Conservation (phyloP, 768 basidiomycete species). For the Podaxis pistillaris region DNA sequence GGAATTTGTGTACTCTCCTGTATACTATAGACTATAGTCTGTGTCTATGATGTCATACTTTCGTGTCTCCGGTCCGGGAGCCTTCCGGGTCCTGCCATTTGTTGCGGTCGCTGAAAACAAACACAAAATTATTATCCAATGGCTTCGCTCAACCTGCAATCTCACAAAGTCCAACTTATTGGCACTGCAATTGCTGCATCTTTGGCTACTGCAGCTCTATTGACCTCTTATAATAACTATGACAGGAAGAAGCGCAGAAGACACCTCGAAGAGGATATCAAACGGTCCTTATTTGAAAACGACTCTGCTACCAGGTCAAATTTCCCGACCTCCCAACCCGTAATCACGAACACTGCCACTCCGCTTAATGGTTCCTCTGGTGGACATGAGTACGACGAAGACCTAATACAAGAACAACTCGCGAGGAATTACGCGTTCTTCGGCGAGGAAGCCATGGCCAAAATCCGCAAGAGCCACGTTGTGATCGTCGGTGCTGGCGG, state of each 20-base stretch:
- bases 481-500: constrained; percentile 95
- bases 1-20: too few relatives aligned
- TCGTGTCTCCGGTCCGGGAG: not conserved
- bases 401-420: constrained; percentile 83
- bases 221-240: constrained; percentile 59
- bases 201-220: constrained; percentile 51
- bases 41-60: not conserved
- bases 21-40: too few relatives aligned
- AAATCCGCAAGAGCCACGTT: constrained; percentile 71
- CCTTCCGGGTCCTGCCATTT: not conserved
- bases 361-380: constrained; percentile 5
- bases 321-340: not conserved
- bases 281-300: constrained; percentile 44
- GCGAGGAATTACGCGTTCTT: constrained; percentile 95
- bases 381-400: constrained; percentile 59
- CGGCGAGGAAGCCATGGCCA: constrained; percentile 83
- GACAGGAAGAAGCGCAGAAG: constrained; percentile 45
- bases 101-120: not conserved
- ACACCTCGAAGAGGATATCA: constrained; percentile 56
- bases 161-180: constrained; percentile 65
- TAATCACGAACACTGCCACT: not conserved
- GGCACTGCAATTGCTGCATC: constrained; percentile 66
- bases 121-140: constrained; percentile 17
- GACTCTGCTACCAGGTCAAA: constrained; percentile 19
- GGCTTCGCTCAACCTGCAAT: constrained; percentile 36